Conservation (phyloP, 148 eudicot species). For the Fagopyrum esculentum region DNA sequence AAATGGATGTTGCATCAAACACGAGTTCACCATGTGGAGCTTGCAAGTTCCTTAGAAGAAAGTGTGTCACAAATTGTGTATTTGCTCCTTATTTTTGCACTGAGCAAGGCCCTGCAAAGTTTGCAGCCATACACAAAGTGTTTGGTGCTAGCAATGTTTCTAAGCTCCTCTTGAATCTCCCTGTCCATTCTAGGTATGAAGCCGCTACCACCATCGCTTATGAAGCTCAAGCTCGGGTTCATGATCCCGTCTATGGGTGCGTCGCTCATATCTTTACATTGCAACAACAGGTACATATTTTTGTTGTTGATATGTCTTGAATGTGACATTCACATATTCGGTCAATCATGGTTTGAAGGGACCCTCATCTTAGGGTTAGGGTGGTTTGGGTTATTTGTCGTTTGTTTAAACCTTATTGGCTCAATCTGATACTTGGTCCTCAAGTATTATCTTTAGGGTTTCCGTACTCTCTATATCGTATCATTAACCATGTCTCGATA, state of each 20-base stretch:
- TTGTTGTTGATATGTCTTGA: neutral
- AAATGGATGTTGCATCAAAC: slow-evolving; percentile 23
- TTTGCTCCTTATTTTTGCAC: slow-evolving; percentile 79
- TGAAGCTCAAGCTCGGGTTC: slow-evolving; percentile 76
- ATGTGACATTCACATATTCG: neutral
- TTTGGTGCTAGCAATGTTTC: slow-evolving; percentile 85
- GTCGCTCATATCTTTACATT: slow-evolving; percentile 78
- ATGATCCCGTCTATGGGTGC: slow-evolving; percentile 82
- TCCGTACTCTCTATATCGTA: no score
- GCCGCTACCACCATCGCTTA: slow-evolving; percentile 81
- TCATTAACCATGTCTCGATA: no score
- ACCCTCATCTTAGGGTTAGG: no score
- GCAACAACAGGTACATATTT: slow-evolving; percentile 60
- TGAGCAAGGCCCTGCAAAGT: slow-evolving; percentile 63
- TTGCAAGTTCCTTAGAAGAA: slow-evolving; percentile 74
- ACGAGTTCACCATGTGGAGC: slow-evolving; percentile 82
- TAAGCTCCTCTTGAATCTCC: slow-evolving; percentile 50
- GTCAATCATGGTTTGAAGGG: no score
- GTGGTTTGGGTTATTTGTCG: no score
- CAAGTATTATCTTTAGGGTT: no score
- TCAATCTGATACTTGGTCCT: no score
- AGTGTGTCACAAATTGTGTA: slow-evolving; percentile 54
- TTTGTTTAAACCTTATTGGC: no score
- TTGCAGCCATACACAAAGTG: slow-evolving; percentile 81
- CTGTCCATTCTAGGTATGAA: slow-evolving; percentile 53